Conservation (phyloP, 495 filamentous ascomycete genomes). For the Lichina pygmaea region DNA sequence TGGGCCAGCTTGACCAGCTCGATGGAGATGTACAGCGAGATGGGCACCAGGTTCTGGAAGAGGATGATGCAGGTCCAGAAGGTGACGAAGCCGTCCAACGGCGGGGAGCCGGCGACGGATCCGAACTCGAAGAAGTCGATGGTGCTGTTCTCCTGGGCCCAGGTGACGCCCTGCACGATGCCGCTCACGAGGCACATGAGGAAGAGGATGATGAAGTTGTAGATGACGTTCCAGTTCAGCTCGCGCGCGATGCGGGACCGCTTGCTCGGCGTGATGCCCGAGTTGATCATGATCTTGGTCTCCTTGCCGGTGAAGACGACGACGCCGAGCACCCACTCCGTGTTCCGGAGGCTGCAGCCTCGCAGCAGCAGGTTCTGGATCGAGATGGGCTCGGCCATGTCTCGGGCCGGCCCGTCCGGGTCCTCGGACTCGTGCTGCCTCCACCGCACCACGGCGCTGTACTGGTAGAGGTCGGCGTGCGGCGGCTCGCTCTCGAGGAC, state of each 20-base stretch:
- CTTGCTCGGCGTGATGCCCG: slow-evolving; percentile 90
- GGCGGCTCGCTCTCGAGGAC: slow-evolving; percentile 74
- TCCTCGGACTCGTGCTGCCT: slow-evolving; percentile 37
- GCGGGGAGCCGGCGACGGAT: slow-evolving; percentile 49
- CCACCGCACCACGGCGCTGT: slow-evolving; percentile 76
- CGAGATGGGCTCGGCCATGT: slow-evolving; percentile 76
- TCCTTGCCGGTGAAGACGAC: slow-evolving; percentile 92
- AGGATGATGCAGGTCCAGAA: slow-evolving; percentile 88
- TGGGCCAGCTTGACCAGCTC: slow-evolving; percentile 87
- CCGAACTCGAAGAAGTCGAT: slow-evolving; percentile 67
- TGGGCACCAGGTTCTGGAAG: slow-evolving; percentile 96
- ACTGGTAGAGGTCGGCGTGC: slow-evolving; percentile 80
- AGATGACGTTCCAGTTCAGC: slow-evolving; percentile 90
- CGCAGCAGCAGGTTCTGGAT: slow-evolving; percentile 90
- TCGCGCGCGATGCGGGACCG: slow-evolving; percentile 72
- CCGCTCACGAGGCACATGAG: slow-evolving; percentile 71
- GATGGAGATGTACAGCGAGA: slow-evolving; percentile 90
- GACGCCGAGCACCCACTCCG: slow-evolving; percentile 88
- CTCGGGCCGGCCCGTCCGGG: slow-evolving; percentile 27
- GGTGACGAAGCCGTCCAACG: slow-evolving; percentile 72
- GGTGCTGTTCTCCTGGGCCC: slow-evolving; percentile 46
- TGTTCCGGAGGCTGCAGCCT: slow-evolving; percentile 83
- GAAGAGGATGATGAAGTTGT: slow-evolving; percentile 83
- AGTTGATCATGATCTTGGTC: slow-evolving; percentile 99
- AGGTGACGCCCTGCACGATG: slow-evolving; percentile 62